phyloP scores from a whole-genome alignment of 2,329 filamentous ascomycete genomes.

The Sclerotinia borealis region DNA sequence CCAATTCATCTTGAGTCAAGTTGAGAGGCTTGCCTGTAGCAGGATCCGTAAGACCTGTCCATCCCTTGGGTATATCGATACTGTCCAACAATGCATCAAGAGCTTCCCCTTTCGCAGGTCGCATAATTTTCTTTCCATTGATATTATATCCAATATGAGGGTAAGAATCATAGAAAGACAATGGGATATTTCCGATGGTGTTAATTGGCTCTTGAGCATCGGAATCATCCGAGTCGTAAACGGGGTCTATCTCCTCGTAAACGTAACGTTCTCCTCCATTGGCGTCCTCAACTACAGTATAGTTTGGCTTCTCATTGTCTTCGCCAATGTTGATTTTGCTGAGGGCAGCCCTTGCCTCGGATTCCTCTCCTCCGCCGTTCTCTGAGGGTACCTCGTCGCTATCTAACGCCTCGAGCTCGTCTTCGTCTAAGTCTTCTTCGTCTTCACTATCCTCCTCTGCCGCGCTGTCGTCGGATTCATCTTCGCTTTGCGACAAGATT shows the following conservation, averaged over 20 bases:
- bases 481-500: constrained; percentile 51
- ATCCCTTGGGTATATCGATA: constrained; percentile 94
- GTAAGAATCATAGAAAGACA: constrained; percentile 95
- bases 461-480: constrained; percentile 50
- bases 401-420: constrained; percentile 39
- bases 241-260: constrained; percentile 88
- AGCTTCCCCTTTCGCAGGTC: constrained; percentile 88
- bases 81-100: constrained; percentile 90
- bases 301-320: constrained; percentile 41
- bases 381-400: constrained; percentile 44
- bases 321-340: constrained; percentile 36
- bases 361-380: constrained; percentile 28
- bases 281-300: constrained; percentile 66
- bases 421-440: constrained; percentile 36
- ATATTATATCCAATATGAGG: constrained; percentile 99
- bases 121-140: constrained; percentile 96
- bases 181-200: constrained; percentile 90
- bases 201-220: constrained; percentile 75
- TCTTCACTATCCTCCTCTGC: constrained; percentile 42
- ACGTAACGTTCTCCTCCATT: constrained; percentile 88
- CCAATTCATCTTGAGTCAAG: constrained; percentile 79
- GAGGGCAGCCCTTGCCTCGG: constrained; percentile 37
- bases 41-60: constrained; percentile 92
- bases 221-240: constrained; percentile 93
- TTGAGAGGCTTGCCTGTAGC: constrained; percentile 89